Percentiles rank a stretch among this genome's conserved stretches.
These are phyloP conservation scores for Diplodia scrobiculata DNA, from an alignment of 2,329 filamentous ascomycete species.

Conservation along the genomic window DNA sequence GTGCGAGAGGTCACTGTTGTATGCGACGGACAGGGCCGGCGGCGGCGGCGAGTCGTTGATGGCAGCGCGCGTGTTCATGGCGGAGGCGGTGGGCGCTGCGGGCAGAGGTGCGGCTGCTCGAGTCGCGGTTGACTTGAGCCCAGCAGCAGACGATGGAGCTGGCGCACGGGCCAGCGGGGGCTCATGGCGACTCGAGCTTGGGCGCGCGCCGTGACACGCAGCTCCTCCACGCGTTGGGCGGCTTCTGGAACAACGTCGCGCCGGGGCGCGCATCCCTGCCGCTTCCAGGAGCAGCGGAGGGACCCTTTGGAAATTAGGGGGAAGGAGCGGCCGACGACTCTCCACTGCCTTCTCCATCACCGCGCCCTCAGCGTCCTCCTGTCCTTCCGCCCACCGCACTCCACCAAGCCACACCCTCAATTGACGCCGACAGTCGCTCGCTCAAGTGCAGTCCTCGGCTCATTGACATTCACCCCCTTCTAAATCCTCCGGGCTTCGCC, in stretches of 20 bases:
- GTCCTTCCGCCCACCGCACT: constrained; percentile 20
- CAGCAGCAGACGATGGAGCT: not conserved
- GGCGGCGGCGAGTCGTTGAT: constrained; percentile 77
- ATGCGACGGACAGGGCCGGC: constrained; percentile 77
- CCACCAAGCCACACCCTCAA: constrained; percentile 22
- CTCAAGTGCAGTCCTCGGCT: constrained; percentile 29
- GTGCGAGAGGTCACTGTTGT: constrained; percentile 81
- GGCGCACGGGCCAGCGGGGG: not conserved
- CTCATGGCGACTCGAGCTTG: constrained; percentile 30
- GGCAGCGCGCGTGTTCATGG: constrained; percentile 85
- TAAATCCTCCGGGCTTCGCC: constrained; percentile 24
- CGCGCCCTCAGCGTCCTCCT: constrained; percentile 27
- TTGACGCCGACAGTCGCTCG: constrained; percentile 28
- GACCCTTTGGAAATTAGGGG: constrained; percentile 31
- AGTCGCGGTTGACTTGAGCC: not conserved
- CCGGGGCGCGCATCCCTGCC: constrained; percentile 28
- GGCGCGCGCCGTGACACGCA: constrained; percentile 4
- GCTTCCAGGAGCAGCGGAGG: constrained; percentile 25
- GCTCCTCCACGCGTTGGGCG: constrained; percentile 22
- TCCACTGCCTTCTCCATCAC: constrained; percentile 29
- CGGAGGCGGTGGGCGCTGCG: constrained; percentile 1
- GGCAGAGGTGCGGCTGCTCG: not conserved
- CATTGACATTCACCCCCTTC: constrained; percentile 27
- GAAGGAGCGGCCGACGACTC: constrained; percentile 29
- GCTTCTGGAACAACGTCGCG: constrained; percentile 22